These are phyloP conservation scores for Malassezia globosa DNA, from an alignment of 1,284 basidiomycete species.

Conservation along the genomic window DNA sequence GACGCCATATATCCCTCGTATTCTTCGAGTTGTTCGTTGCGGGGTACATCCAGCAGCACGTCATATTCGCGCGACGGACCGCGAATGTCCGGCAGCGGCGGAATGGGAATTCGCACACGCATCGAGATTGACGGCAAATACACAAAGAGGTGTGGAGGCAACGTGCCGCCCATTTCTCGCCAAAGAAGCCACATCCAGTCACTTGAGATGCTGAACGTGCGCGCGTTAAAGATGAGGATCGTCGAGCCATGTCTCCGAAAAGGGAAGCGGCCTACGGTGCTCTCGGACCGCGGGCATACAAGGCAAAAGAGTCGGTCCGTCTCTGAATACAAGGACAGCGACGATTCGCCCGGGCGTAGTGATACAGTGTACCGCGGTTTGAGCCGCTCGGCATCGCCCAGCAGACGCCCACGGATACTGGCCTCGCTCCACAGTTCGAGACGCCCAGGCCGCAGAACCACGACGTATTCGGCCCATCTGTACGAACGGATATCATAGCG, in stretches of 20 bases:
- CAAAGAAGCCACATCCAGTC: slow-evolving; percentile 78
- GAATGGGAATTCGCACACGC: slow-evolving; percentile 59
- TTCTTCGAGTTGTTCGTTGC: background rate
- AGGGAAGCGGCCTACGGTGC: slow-evolving; percentile 39
- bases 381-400: slow-evolving; percentile 44
- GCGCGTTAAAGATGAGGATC: slow-evolving; percentile 63
- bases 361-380: slow-evolving; percentile 61
- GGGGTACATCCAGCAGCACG: background rate
- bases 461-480: slow-evolving; percentile 65
- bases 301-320: slow-evolving; percentile 68
- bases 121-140: slow-evolving; percentile 53
- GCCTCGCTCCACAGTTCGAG: slow-evolving; percentile 70
- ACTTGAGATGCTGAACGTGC: slow-evolving; percentile 55
- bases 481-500: slow-evolving; percentile 55
- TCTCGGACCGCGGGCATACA: slow-evolving; percentile 47
- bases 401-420: slow-evolving; percentile 21
- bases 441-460: slow-evolving; percentile 62
- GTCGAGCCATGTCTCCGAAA: slow-evolving; percentile 54
- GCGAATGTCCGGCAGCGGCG: slow-evolving; percentile 26
- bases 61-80: slow-evolving; percentile 4
- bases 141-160: slow-evolving; percentile 52
- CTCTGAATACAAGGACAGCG: slow-evolving; percentile 66
- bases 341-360: slow-evolving; percentile 55
- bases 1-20: background rate
- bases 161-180: slow-evolving; percentile 54